These are phyloP conservation scores for Moricandia arvensis DNA, from an alignment of 345 rosid genomes.

Conservation along the genomic window DNA sequence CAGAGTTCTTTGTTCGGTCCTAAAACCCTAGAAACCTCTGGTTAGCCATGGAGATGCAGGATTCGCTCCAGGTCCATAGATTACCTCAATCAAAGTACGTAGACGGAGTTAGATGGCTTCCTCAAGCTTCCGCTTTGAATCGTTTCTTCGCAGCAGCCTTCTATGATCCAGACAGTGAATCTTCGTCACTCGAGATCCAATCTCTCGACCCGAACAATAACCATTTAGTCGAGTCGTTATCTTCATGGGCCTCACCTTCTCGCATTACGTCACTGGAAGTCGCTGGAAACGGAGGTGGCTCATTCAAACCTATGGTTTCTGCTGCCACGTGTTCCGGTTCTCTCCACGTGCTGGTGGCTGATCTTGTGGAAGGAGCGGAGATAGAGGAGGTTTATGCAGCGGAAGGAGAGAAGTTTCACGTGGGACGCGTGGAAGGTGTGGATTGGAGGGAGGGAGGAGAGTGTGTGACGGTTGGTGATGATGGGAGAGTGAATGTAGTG, in stretches of 20 bases:
- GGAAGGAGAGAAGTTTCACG: conserved; percentile 44
- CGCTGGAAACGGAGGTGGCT: conserved; percentile 18
- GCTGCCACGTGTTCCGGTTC: conserved; percentile 61
- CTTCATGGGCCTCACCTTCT: conserved; percentile 55
- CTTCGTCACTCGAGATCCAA: conserved; percentile 57
- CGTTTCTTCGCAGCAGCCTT: conserved; percentile 51
- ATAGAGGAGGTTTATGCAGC: conserved; percentile 40
- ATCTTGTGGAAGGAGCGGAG: conserved; percentile 34
- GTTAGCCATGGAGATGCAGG: conserved; percentile 52
- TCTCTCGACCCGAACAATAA: conserved; percentile 39
- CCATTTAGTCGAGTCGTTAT: conserved; percentile 35
- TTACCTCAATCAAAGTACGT: conserved; percentile 59
- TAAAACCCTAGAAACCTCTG: conserved; percentile 34
- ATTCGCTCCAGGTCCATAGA: conserved; percentile 45
- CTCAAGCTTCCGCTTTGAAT: conserved; percentile 65
- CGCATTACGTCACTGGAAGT: conserved; percentile 67
- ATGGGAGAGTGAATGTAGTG: conserved; percentile 52
- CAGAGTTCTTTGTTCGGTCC: neutral
- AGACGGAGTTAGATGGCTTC: conserved; percentile 84
- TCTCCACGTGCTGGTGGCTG: conserved; percentile 45
- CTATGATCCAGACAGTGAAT: conserved; percentile 51
- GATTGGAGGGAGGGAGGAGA: conserved; percentile 64
- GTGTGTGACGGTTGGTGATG: conserved; percentile 65
- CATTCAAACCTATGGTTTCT: conserved; percentile 46
- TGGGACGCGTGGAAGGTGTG: conserved; percentile 53